These are phyloP conservation scores for Herpetospermum pedunculosum DNA, from an alignment of 306 rosid genomes.

Conservation along the genomic window DNA sequence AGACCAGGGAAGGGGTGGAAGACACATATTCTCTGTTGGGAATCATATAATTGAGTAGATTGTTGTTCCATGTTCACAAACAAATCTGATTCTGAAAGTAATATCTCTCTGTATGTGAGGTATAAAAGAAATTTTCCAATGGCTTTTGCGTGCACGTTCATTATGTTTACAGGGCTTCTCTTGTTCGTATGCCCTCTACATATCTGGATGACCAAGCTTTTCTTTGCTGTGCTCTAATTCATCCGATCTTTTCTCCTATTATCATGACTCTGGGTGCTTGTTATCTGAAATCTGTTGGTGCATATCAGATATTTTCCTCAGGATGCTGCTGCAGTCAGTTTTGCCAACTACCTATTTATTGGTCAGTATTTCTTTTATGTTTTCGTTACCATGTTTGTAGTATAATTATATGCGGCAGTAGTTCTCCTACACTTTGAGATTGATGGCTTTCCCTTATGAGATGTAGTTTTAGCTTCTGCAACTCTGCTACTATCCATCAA, in stretches of 20 bases:
- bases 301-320: conserved; percentile 53
- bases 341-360: conserved; percentile 47
- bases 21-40: neutral
- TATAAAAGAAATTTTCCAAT: neutral
- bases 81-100: neutral
- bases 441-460: neutral
- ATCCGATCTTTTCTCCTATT: conserved; percentile 5
- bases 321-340: conserved; percentile 69
- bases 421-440: neutral
- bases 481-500: neutral
- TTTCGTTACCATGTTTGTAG: neutral
- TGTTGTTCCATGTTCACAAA: neutral
- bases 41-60: neutral
- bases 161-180: conserved; percentile 10
- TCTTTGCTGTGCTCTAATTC: conserved; percentile 3
- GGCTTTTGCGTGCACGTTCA: neutral
- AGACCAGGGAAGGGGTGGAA: neutral
- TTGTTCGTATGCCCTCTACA: neutral
- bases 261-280: conserved; percentile 24
- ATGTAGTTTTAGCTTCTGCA: neutral
- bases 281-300: conserved; percentile 32
- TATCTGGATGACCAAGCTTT: conserved; percentile 8
- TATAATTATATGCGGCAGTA: neutral
- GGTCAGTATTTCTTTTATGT: conserved; percentile 47
- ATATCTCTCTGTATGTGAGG: conserved; percentile 5